phyloP scores from a whole-genome alignment of 345 rosid species.

The Schrenkiella parvula region DNA sequence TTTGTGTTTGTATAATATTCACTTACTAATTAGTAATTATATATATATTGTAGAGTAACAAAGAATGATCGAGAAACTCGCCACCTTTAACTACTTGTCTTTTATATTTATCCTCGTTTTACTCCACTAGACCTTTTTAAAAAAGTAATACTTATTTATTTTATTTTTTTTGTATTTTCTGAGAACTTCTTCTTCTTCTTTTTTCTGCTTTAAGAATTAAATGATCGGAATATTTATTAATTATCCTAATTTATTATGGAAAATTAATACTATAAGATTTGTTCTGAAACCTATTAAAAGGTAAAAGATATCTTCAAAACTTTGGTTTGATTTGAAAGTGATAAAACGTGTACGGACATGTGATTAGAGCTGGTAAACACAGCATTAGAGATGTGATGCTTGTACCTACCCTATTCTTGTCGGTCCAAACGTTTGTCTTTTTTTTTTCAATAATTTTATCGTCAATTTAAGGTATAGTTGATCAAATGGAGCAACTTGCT shows the following conservation, averaged over 20 bases:
- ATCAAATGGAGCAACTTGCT: neutral
- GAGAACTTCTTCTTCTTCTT: neutral
- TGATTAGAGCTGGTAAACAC: neutral
- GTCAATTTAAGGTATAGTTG: neutral
- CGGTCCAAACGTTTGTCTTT: neutral
- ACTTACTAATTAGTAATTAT: no score
- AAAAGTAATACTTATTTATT: neutral
- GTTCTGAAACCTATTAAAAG: no score
- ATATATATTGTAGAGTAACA: neutral
- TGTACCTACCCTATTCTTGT: neutral
- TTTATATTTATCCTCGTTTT: constrained; percentile 15
- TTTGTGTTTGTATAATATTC: constrained; percentile 3
- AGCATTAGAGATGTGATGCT: neutral
- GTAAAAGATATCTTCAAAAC: neutral
- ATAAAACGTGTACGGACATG: neutral
- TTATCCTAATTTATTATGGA: neutral
- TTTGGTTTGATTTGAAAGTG: neutral
- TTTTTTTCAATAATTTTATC: neutral
- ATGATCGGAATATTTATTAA: neutral
- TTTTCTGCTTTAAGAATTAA: neutral
- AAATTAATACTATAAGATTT: neutral
- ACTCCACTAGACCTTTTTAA: neutral
- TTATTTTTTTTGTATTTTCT: neutral
- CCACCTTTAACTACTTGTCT: constrained; percentile 26
- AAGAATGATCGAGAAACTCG: constrained; percentile 27